A percentile compares a stretch with the other conserved stretches of the same genome.
These are phyloP conservation scores for Henningerozyma blattae DNA, from an alignment of 805 yeast species.

Conservation along the genomic window DNA sequence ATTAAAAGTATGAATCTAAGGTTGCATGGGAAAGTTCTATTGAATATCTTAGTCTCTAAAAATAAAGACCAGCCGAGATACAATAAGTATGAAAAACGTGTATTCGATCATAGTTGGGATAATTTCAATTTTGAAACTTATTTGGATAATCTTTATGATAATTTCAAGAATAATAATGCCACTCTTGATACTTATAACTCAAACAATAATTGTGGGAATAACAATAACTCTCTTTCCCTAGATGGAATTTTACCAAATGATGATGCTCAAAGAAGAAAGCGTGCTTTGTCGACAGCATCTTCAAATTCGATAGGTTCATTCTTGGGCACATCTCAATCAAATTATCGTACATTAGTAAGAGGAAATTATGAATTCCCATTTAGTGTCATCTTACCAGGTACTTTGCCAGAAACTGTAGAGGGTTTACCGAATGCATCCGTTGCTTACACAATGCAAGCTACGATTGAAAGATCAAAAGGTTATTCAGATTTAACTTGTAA, in stretches of 20 bases:
- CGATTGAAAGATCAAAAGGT: constrained; percentile 73
- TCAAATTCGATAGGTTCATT: constrained; percentile 20
- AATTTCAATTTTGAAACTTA: constrained; percentile 41
- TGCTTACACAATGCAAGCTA: constrained; percentile 62
- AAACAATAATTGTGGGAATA: constrained; percentile 4
- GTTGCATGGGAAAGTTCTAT: constrained; percentile 52
- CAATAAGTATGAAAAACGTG: constrained; percentile 40
- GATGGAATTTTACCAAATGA: not conserved
- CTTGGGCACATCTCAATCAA: constrained; percentile 15
- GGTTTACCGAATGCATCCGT: constrained; percentile 75
- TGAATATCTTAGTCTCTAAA: constrained; percentile 35
- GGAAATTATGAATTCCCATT: constrained; percentile 92
- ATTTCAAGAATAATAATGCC: constrained; percentile 11
- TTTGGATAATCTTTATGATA: constrained; percentile 20
- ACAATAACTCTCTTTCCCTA: not conserved
- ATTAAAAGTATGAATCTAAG: constrained; percentile 54
- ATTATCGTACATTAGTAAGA: constrained; percentile 35
- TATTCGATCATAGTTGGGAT: constrained; percentile 77
- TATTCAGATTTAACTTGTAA: constrained; percentile 50
- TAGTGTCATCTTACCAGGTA: constrained; percentile 73
- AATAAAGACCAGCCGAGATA: constrained; percentile 27
- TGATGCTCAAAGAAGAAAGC: not conserved
- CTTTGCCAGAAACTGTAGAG: constrained; percentile 76
- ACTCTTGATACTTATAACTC: constrained; percentile 8
- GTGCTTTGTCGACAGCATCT: constrained; percentile 8